Evolutionary conservation across 208 protist species (phyloP).

Genomic region (Crithidia bombi): DNA sequence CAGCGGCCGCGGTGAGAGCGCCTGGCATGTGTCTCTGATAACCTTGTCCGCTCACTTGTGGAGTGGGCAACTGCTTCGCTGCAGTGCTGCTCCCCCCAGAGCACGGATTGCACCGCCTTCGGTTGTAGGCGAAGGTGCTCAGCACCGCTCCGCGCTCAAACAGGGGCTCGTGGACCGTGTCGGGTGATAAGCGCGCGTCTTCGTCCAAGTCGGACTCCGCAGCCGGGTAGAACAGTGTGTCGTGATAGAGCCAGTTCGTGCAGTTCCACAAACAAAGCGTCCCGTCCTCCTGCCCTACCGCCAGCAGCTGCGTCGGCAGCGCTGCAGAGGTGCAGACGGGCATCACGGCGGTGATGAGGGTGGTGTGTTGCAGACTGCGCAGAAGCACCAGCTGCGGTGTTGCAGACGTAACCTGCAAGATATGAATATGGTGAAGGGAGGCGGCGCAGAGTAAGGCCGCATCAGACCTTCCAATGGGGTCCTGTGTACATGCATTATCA

Average conservation of each 20-base stretch:
- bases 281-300: slow-evolving; percentile 55
- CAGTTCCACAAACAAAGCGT: slow-evolving; percentile 43
- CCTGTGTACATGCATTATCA: not conserved
- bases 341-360: slow-evolving; percentile 21
- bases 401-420: slow-evolving; percentile 17
- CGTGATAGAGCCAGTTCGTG: slow-evolving; percentile 29
- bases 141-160: slow-evolving; percentile 26
- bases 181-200: slow-evolving; percentile 17
- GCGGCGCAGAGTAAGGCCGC: slow-evolving; percentile 33
- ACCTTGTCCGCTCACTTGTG: not conserved
- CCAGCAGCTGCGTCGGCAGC: slow-evolving; percentile 28
- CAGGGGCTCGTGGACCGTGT: slow-evolving; percentile 23
- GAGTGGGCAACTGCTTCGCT: not conserved
- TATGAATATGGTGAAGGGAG: slow-evolving; percentile 37
- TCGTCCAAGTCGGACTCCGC: slow-evolving; percentile 37
- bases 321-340: slow-evolving; percentile 17
- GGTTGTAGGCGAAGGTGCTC: slow-evolving; percentile 50
- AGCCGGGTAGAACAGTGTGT: slow-evolving; percentile 49
- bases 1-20: slow-evolving; percentile 11
- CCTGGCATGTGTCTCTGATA: slow-evolving; percentile 21
- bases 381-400: slow-evolving; percentile 32
- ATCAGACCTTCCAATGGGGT: not conserved
- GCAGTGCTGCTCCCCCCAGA: not conserved
- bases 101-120: slow-evolving; percentile 18
- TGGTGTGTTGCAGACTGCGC: slow-evolving; percentile 23